Percentiles rank a stretch among this genome's conserved stretches.
phyloP scores from a whole-genome alignment of 495 filamentous ascomycete genomes.

The Aspergillus campestris region DNA sequence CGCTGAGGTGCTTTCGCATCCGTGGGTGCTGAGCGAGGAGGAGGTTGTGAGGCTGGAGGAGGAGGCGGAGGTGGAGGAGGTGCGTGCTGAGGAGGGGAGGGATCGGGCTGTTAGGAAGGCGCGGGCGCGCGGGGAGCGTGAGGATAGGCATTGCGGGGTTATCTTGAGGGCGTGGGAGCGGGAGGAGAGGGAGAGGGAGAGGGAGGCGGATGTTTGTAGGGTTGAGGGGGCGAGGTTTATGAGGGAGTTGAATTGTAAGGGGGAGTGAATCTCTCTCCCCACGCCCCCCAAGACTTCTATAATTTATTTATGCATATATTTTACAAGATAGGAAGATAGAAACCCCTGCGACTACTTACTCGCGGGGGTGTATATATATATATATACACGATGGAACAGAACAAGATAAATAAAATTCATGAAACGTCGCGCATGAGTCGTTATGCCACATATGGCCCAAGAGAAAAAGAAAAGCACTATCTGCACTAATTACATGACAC shows the following conservation, averaged over 20 bases:
- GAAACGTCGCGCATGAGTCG: too few relatives aligned
- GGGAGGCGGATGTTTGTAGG: slow-evolving; percentile 23
- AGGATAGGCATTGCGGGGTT: slow-evolving; percentile 26
- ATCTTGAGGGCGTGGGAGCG: slow-evolving; percentile 30
- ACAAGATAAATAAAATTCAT: too few relatives aligned
- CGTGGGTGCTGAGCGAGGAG: slow-evolving; percentile 54
- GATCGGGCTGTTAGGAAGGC: slow-evolving; percentile 28
- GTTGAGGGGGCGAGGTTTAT: slow-evolving; percentile 27
- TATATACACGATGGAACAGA: too few relatives aligned
- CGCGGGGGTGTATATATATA: too few relatives aligned
- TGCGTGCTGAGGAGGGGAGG: slow-evolving; percentile 31
- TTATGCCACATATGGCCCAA: too few relatives aligned
- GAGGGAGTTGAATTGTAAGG: slow-evolving; percentile 18
- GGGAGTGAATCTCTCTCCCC: not conserved
- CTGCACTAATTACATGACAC: too few relatives aligned
- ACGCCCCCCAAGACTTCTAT: too few relatives aligned
- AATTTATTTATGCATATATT: too few relatives aligned
- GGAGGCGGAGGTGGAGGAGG: slow-evolving; percentile 39
- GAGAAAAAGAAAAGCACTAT: too few relatives aligned
- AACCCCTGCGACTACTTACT: too few relatives aligned
- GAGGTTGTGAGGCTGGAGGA: slow-evolving; percentile 46
- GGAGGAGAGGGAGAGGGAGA: slow-evolving; percentile 32
- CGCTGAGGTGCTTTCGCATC: slow-evolving; percentile 51
- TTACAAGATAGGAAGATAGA: too few relatives aligned
- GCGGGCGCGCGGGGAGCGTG: slow-evolving; percentile 26